phyloP scores from a whole-genome alignment of 805 yeast species.

The Candida saitoana region DNA sequence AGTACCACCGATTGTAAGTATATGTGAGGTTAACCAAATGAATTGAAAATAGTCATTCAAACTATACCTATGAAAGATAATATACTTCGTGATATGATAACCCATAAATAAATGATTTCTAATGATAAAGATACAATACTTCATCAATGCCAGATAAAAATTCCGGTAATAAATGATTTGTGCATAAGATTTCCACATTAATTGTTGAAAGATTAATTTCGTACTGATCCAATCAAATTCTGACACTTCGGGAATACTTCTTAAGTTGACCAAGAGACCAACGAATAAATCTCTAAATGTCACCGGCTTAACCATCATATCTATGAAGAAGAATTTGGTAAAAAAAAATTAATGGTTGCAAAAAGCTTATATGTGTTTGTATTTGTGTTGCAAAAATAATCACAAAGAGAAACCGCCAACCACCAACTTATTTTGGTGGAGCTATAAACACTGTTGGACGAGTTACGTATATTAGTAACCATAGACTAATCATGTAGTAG shows the following conservation, averaged over 20 bases:
- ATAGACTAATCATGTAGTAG: too few species aligned
- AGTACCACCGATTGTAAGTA: slow-evolving; percentile 7
- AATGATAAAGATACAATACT: neutral
- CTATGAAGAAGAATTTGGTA: neutral
- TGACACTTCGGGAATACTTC: slow-evolving; percentile 3
- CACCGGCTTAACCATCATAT: slow-evolving; percentile 4
- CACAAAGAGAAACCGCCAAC: too few species aligned
- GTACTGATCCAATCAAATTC: slow-evolving; percentile 1
- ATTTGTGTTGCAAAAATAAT: neutral
- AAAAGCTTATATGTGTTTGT: neutral
- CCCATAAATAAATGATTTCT: neutral
- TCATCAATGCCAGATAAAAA: neutral
- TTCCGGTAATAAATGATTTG: neutral
- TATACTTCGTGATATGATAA: neutral
- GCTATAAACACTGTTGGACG: too few species aligned
- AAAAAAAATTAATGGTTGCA: neutral
- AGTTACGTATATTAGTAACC: too few species aligned
- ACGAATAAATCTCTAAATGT: neutral
- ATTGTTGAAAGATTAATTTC: neutral
- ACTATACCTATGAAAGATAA: neutral
- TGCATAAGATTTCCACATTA: too few species aligned
- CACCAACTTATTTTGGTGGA: too few species aligned
- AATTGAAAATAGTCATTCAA: slow-evolving; percentile 6
- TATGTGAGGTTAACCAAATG: slow-evolving; percentile 11
- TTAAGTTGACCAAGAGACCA: neutral